A percentile compares a stretch with the other conserved stretches of the same genome.
Conservation (phyloP, 2,329 filamentous ascomycete species). For the Blumeriella jaapii region DNA sequence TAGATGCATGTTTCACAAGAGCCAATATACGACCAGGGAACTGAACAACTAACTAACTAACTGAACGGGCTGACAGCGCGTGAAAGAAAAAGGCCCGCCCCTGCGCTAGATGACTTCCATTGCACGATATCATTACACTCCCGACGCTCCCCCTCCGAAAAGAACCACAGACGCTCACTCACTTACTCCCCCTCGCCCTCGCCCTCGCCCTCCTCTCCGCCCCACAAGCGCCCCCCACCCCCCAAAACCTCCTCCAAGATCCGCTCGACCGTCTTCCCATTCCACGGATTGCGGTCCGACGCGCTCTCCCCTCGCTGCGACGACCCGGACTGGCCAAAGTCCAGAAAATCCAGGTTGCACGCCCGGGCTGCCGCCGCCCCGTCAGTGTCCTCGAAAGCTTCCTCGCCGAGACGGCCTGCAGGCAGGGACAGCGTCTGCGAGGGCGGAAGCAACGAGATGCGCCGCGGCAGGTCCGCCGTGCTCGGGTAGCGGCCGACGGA, state of each 20-base stretch:
- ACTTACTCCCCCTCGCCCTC: too few species aligned
- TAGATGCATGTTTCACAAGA: too few species aligned
- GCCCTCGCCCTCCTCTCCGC: too few species aligned
- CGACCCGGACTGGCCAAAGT: background rate
- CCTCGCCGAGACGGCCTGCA: background rate
- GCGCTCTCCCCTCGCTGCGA: background rate
- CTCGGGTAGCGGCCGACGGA: background rate
- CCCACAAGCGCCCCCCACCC: too few species aligned
- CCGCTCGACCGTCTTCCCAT: conserved; percentile 1
- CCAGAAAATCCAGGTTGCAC: conserved; percentile 2
- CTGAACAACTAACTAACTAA: too few species aligned
- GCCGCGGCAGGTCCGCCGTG: background rate
- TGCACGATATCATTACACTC: too few species aligned
- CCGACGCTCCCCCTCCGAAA: too few species aligned
- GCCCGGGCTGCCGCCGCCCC: background rate
- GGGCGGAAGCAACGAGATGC: background rate
- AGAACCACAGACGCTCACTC: too few species aligned
- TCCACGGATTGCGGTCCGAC: background rate
- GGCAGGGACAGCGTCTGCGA: background rate
- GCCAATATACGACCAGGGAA: too few species aligned
- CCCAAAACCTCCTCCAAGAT: conserved; percentile 4
- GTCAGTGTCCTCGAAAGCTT: background rate
- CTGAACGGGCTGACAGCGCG: too few species aligned
- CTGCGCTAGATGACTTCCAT: too few species aligned
- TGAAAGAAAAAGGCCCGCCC: too few species aligned